A percentile compares a stretch with the other conserved stretches of the same genome.
Conservation (phyloP, 192 early-diverging fungal species). For the Gaertneriomyces sp. region DNA sequence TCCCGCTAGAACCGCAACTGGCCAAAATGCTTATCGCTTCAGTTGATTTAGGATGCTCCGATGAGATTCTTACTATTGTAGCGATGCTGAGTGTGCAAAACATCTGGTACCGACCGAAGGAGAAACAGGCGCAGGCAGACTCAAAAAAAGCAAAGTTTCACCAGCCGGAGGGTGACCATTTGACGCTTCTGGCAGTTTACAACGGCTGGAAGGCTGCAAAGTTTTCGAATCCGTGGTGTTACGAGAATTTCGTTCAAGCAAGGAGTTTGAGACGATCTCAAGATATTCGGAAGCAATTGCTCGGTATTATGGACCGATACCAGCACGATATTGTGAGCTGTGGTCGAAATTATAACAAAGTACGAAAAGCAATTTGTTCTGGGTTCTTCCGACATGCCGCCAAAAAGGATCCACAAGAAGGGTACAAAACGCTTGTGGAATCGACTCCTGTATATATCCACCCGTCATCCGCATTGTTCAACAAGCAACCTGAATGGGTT, state of each 20-base stretch:
- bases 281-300: constrained; percentile 93
- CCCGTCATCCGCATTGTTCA: constrained; percentile 92
- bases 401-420: constrained; percentile 98
- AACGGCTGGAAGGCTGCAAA: constrained; percentile 94
- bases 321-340: constrained; percentile 93
- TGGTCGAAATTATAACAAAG: constrained; percentile 89
- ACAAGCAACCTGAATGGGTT: constrained; percentile 93
- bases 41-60: constrained; percentile 88
- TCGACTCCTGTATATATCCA: constrained; percentile 97
- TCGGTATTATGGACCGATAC: constrained; percentile 88
- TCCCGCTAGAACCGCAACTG: constrained; percentile 89
- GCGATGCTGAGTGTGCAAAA: constrained; percentile 71
- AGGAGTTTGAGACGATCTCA: constrained; percentile 89
- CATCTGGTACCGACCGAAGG: constrained; percentile 95
- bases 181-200: constrained; percentile 93
- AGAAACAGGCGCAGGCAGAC: constrained; percentile 90
- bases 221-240: constrained; percentile 93
- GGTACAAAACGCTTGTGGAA: constrained; percentile 98
- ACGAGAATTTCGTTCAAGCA: constrained; percentile 92
- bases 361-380: constrained; percentile 81
- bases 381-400: constrained; percentile 96
- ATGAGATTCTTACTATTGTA: constrained; percentile 79
- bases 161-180: constrained; percentile 96
- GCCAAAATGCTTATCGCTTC: constrained; percentile 91
- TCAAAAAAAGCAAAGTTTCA: constrained; percentile 97